These are phyloP conservation scores for Chaetothyriales sp. DNA, from an alignment of 2,329 filamentous ascomycete genomes.

Conservation along the genomic window DNA sequence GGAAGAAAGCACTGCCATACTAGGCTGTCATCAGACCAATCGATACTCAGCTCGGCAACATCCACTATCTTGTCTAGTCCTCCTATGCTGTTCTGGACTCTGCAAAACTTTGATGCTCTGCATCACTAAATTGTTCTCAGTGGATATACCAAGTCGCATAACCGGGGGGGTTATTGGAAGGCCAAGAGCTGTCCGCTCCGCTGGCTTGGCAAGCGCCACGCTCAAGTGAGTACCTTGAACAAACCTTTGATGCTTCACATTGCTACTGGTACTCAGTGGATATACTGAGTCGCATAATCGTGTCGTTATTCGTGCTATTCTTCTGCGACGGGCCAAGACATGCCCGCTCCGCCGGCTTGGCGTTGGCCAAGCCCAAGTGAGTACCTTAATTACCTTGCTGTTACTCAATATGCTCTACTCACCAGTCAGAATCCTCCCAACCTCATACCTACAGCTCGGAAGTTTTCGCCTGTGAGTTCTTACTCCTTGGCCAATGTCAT, in stretches of 20 bases:
- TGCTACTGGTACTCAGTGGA: not conserved
- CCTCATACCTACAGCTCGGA: not conserved
- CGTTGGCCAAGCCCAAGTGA: slow-evolving; percentile 5
- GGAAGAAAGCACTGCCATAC: not conserved
- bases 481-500: slow-evolving; percentile 2
- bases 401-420: not conserved
- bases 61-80: too few relatives aligned
- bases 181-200: slow-evolving; percentile 6
- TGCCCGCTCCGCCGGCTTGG: not conserved
- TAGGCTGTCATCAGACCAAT: not conserved
- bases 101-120: not conserved
- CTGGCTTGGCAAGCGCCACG: not conserved
- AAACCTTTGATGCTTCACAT: not conserved
- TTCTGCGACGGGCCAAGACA: not conserved
- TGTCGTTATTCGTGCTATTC: not conserved
- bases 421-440: not conserved
- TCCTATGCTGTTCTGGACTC: not conserved
- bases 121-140: not conserved
- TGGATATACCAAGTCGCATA: not conserved
- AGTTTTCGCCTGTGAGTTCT: not conserved
- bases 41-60: not conserved
- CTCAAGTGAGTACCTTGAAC: not conserved
- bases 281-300: not conserved
- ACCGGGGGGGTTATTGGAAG: not conserved
- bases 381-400: too few relatives aligned